Evolutionary conservation across 306 rosid genomes (phyloP).

Genomic region (Begonia peltatifolia): DNA sequence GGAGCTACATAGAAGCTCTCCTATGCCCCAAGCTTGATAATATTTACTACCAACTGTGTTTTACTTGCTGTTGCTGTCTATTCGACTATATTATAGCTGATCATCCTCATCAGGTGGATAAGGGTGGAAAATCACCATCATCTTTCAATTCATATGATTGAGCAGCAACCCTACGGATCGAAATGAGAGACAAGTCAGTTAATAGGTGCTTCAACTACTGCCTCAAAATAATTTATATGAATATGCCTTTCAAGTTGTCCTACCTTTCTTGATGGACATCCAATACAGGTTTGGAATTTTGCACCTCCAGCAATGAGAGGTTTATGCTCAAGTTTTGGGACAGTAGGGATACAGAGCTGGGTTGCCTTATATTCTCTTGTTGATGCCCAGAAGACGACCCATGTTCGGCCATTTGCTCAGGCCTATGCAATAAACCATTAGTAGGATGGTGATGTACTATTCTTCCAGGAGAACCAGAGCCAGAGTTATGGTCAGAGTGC

Average conservation of each 20-base stretch:
- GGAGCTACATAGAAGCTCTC: too few species aligned
- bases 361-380: too few species aligned
- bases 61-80: too few species aligned
- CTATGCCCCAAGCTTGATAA: too few species aligned
- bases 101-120: slow-evolving; percentile 17
- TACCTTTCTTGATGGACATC: slow-evolving; percentile 42
- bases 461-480: too few species aligned
- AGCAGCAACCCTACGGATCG: slow-evolving; percentile 19
- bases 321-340: slow-evolving; percentile 13
- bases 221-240: background rate
- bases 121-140: slow-evolving; percentile 46
- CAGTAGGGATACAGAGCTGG: too few species aligned
- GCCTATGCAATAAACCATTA: slow-evolving; percentile 11
- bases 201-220: too few species aligned
- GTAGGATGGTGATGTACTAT: background rate
- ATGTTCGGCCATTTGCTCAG: slow-evolving; percentile 17
- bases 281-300: slow-evolving; percentile 11
- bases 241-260: background rate
- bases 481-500: too few species aligned
- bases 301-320: slow-evolving; percentile 10
- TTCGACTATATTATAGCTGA: too few species aligned
- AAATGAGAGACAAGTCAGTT: background rate
- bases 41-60: too few species aligned
- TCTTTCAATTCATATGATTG: slow-evolving; percentile 38
- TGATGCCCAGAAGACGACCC: slow-evolving; percentile 13